A percentile compares a stretch with the other conserved stretches of the same genome.
phyloP scores from a whole-genome alignment of 2,329 filamentous ascomycete genomes.

The Graphilbum fragrans region DNA sequence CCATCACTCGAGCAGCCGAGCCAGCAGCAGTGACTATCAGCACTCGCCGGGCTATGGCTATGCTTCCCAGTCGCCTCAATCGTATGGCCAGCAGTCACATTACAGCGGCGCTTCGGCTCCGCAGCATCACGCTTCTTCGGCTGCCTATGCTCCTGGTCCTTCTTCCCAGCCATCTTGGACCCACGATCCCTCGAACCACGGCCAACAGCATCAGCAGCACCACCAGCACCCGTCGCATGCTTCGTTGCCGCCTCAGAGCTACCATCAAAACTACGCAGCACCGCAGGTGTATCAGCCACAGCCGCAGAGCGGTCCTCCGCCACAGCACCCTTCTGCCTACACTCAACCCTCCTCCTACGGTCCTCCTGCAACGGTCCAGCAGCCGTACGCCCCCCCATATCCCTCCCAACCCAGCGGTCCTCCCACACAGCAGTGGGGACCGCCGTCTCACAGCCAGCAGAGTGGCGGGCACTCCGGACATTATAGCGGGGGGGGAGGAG shows the following conservation, averaged over 20 bases:
- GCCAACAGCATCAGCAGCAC: conserved; percentile 15
- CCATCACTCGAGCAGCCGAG: conserved; percentile 22
- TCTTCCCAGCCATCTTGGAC: conserved; percentile 26
- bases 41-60: conserved; percentile 29
- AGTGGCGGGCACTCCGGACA: conserved; percentile 12
- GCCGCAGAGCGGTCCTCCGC: conserved; percentile 16
- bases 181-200: conserved; percentile 21
- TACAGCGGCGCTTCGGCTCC: conserved; percentile 16
- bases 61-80: conserved; percentile 19
- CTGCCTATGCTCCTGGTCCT: conserved; percentile 11
- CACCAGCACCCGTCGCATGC: conserved; percentile 29
- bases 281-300: conserved; percentile 36
- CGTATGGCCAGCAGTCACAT: conserved; percentile 22
- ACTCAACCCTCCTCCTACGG: conserved; percentile 7
- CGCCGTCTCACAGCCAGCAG: conserved; percentile 16
- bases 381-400: conserved; percentile 6
- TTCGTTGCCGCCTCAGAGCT: conserved; percentile 32
- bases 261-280: conserved; percentile 48
- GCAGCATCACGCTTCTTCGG: conserved; percentile 20
- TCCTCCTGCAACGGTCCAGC: conserved; percentile 16
- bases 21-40: conserved; percentile 29
- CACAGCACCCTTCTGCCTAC: conserved; percentile 7
- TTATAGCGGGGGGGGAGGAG: conserved; percentile 25
- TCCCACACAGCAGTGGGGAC: conserved; percentile 29
- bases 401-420: conserved; percentile 19